Evolutionary conservation across 2,329 filamentous ascomycete species (phyloP), one percentile per base, ranked within the genome.

Genomic region (Apiospora hydei): DNA sequence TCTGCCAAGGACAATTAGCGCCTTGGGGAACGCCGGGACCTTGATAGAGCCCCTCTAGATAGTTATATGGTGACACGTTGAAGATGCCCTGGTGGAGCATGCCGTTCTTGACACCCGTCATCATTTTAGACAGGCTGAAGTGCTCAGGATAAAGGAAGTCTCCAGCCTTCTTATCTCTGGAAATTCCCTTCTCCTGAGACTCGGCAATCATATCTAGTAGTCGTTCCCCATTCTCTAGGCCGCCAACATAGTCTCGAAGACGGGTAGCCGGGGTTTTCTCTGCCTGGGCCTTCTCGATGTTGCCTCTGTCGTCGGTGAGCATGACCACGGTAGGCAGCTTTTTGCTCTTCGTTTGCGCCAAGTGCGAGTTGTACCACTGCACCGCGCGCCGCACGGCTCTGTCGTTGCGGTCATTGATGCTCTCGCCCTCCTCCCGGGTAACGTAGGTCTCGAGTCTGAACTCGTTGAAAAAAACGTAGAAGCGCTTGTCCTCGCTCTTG

Each of bases 391-490:
- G 89, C 43, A 99, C 94, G 64, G 96, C 95, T 74, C 95, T 91
- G 81, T 99, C 97, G 79, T 99, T 99, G 71, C 96, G 90, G 81
- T 99, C 96, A 81, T 99, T 99, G 83, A 99, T 96, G 3, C 90
- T 93, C 85, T 99, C 96, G 49, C 93, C 92, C 7, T 88, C 82
- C 26, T 91, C 88, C 74, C 96, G 89, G 41, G 88, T 84, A 67
- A 98, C 90, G 79, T 98, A 93, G 0, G 96, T 99, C 82, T 99
- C 97, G 51, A 95, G 86, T 69, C 96, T 90, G 80, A 99, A 99
- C 78, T 99, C 96, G 82, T 99, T 99, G 89, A 98, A 98, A 82
- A 99, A 99, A 70, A 99, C 94, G 80, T 98, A 98, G 81, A 98
- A 98, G 71, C 96, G 91, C 86, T 99, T 99, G 76, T 97, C 95